Base-by-base conservation (phyloP, 306 rosid genomes). In the Astragalus membranaceus region DNA sequence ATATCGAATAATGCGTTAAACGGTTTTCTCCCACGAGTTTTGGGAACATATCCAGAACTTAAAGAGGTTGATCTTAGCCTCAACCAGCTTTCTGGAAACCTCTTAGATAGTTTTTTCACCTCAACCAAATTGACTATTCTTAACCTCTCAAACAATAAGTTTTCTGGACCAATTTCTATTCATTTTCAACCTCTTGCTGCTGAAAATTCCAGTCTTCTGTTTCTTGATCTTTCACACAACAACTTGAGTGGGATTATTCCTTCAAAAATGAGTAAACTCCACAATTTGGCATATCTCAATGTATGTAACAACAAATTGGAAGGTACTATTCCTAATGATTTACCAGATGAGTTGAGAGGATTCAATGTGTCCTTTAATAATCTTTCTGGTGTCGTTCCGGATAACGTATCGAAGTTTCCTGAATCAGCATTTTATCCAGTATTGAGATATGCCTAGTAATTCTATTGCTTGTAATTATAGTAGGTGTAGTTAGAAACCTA, bases 371-470 rank as follows among this genome's bases (percentile, higher is more conserved):
- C 97, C 60, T 85, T 85, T 20, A 88, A 91, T 75, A 87, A 91
- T 76, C 79, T 91, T 60, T 85, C 95, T 15, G 95, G 95, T 11
- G 65, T 62, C 67, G 77, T 88, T 50, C 97, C 95, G 32, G 78
- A 58, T 51, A 83, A 78, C 39, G 80, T 88, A 73, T 68, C 39
- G 83, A 75, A 73, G 35, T 91, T 91, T 82, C 87, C 95, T 29
- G 90, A 75, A 57, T 88, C 97, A 5, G 82, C 95, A 79, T 91
- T 88, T 70, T 87, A 76, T 85, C 97, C n/a, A n/a, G n/a, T n/a
- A n/a, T n/a, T n/a, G n/a, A n/a, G n/a, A n/a, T n/a, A n/a, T n/a
- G n/a, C n/a, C n/a, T n/a, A n/a, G n/a, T n/a, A n/a, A n/a, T n/a
- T n/a, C n/a, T n/a, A n/a, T n/a, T n/a, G n/a, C n/a, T n/a, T n/a